Base-by-base conservation (phyloP, 805 yeast species). In the Scheffersomyces coipomensis region DNA sequence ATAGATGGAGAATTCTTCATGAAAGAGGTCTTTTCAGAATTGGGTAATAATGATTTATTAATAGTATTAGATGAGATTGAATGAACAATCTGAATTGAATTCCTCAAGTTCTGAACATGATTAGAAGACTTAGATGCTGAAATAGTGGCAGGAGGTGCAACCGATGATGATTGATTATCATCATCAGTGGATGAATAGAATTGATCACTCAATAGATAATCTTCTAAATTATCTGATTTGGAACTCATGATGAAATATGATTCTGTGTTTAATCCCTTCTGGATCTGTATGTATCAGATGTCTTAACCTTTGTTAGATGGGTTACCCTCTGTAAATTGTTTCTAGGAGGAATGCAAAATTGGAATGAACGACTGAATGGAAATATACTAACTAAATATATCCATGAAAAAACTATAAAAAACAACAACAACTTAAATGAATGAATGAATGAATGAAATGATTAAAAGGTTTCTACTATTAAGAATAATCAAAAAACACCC, bases 1-100 rank as follows among this genome's bases (percentile, higher is more conserved):
- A 69, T 62, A 6, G 70, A 63, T 5, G 73, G 75, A 22, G 72
- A 64, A 21, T 51, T 51, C 39, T 58, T 59, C 67, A 68, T 68
- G 45, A 60, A 53, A 25, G 51, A 45, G 9, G 72, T 57, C 26
- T 21, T 22, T 22, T 33, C 40, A 22, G 22, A 19, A 17, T 26
- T 19, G 13, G 33, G n/a, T 5, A 29, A 12, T 13, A 51, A 35
- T 29, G 49, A 44, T 3, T 52, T 55, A 33, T 45, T 45, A 34
- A 58, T 44, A 37, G 62, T 58, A 21, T 48, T 50, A 4, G 62
- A 45, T 38, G 62, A 60, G 25, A 49, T 43, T 9, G 62, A 52
- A 37, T 53, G 39, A 15, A 56, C 55, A 46, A 64, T 49, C 32
- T 55, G 57, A 35, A 62, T 53, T 12, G 62, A 48, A 22, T 53